Evolutionary conservation across 345 rosid species (phyloP), one percentile per base, ranked within the genome.

Genomic region (Cardiospermum halicacabum): DNA sequence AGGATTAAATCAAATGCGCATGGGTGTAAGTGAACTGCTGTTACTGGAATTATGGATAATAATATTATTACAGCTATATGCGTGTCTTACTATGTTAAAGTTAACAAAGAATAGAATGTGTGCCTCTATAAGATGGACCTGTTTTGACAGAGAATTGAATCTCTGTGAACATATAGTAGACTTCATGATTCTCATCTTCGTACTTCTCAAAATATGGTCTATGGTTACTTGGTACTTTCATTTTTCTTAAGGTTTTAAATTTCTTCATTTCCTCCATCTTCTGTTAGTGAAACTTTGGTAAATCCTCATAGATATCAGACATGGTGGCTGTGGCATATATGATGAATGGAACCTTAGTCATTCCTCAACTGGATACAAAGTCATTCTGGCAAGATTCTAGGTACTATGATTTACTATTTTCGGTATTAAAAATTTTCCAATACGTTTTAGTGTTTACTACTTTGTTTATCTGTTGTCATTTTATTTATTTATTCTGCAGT

Each of bases 341-440:
- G 55, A 86, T 90, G 91, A 93, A 90, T 77, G 98, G 97, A 22
- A 86, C 94, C 59, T 78, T 93, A 79, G 93, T 93, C 47, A 77
- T 90, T 85, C 96, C 98, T 72, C 86, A 82, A 71, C 72, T 93
- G 47, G 97, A 93, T 58, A 93, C 81, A 40, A 87, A 84, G 3
- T 93, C 98, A 37, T 93, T 93, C 66, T 93, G 97, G 98, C 77
- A 84, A 83, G 98, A 93, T 69, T 75, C 97, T 48, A 93, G 97
- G 98, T 88, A 54, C 65, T 70, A 57, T 71, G 30, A 28, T 31
- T 27, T 49, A 15, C 4, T 26, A 16, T 12, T 28, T 31, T 51
- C 36, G 8, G 1, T 61, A 26, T 28, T 56, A 18, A 2, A 19
- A 25, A 6, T 45, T 0, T 55, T 31, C 3, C 7, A 34, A 16